Evolutionary conservation across 208 protist genomes (phyloP), one percentile per base, ranked within the genome.

Genomic region (Tetramitus jugosus): DNA sequence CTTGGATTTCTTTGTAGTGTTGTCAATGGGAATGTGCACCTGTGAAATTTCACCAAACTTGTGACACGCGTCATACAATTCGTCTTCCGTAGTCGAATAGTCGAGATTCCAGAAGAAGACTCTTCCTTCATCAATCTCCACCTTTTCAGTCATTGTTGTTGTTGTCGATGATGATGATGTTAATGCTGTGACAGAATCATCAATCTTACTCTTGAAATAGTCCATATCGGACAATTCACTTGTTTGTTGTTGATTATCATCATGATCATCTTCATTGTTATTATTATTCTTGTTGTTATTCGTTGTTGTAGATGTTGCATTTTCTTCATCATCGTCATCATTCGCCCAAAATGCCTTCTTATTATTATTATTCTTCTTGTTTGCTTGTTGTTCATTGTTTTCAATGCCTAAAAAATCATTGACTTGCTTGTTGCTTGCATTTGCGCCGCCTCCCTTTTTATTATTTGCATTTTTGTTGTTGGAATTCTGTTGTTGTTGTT

Each of bases 91-190:
- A 0, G 78, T 77, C 29, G 67, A 53, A 79, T 83, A 95, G 3
- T 84, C 33, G 1, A 96, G 53, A 77, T 96, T 96, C 45, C 83
- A 82, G 29, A 96, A 68, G 74, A 91, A 92, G 20, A 95, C 60
- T 42, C 90, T 83, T 20, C 89, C 87, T 7, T 79, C 17, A 75
- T 75, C 68, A 35, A 40, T 33, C 0, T 49, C 68, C 29, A 60
- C 43, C 4, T 75, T 40, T 3, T 75, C 43, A 40, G n/a, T n/a
- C n/a, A n/a, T n/a, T n/a, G n/a, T n/a, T n/a, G n/a, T n/a, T n/a
- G n/a, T n/a, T n/a, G n/a, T n/a, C n/a, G n/a, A 26, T 49, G 10
- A 76, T 78, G 26, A 61, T 49, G 29, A 2, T 65, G 13, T 78
- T 80, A 76, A 26, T 69, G 76, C 46, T 61, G 52, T 39, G 80